These are phyloP conservation scores for Tylopilus sp. DNA, from an alignment of 768 basidiomycete genomes.

Conservation along the genomic window DNA sequence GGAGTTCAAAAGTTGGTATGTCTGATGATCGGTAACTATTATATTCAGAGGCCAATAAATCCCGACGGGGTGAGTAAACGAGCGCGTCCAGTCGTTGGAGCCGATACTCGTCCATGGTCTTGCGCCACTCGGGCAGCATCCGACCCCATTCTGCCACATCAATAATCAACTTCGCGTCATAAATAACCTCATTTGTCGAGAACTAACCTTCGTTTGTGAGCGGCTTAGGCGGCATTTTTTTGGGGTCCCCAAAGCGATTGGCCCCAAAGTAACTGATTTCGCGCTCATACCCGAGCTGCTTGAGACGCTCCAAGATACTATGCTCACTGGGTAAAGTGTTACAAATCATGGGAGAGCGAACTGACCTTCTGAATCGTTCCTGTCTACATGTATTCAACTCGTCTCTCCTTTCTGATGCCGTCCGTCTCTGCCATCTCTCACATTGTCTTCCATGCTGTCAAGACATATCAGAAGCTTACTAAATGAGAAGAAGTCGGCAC, in stretches of 20 bases:
- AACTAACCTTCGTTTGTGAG: slow-evolving; percentile 7
- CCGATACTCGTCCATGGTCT: neutral
- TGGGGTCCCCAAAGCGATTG: neutral
- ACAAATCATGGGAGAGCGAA: no score
- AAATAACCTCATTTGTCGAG: neutral
- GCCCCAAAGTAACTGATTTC: neutral
- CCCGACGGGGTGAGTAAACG: neutral
- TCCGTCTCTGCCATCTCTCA: neutral
- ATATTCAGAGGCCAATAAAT: neutral
- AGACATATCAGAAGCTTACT: neutral
- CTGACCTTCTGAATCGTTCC: no score
- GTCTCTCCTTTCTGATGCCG: neutral
- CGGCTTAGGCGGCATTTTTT: neutral
- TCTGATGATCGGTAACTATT: neutral
- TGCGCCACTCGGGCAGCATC: neutral
- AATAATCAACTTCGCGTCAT: neutral
- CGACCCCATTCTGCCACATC: neutral
- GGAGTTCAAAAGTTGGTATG: neutral
- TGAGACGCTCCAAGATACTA: neutral
- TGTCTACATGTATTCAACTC: no score
- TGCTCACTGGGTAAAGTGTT: no score
- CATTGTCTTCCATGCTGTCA: slow-evolving; percentile 6
- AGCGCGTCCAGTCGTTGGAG: neutral
- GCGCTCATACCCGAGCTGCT: slow-evolving; percentile 1
- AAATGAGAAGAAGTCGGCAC: neutral